phyloP scores from a whole-genome alignment of 176 grass and related monocot genomes.

The Rhipidocladum racemiflorum region DNA sequence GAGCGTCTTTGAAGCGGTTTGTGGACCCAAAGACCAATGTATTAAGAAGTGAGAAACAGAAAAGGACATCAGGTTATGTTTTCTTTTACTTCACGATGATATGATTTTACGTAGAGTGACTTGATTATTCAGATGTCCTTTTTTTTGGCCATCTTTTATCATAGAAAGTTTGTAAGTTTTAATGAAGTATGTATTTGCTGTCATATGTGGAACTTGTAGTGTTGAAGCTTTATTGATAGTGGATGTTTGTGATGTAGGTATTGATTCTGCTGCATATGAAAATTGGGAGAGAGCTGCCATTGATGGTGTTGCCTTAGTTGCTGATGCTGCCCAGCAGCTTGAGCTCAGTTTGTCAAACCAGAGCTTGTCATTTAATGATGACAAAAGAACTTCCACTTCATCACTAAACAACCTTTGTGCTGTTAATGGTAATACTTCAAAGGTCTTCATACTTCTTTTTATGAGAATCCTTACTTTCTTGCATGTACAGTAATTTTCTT shows the following conservation, averaged over 20 bases:
- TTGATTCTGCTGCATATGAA: slow-evolving; percentile 67
- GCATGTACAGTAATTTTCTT: too few relatives aligned
- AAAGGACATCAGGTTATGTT: slow-evolving; percentile 65
- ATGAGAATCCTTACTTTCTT: too few relatives aligned
- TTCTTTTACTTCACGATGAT: not conserved
- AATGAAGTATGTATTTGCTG: not conserved
- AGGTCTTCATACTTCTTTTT: too few relatives aligned
- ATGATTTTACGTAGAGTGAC: too few relatives aligned
- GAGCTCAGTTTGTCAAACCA: slow-evolving; percentile 29
- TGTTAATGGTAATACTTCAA: slow-evolving; percentile 37
- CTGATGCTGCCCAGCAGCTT: slow-evolving; percentile 92
- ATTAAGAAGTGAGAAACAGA: slow-evolving; percentile 74
- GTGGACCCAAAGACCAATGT: slow-evolving; percentile 50
- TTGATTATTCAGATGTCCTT: too few relatives aligned
- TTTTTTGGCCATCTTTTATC: not conserved
- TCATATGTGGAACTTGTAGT: slow-evolving; percentile 14
- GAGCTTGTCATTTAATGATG: slow-evolving; percentile 20
- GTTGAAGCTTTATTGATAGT: slow-evolving; percentile 24
- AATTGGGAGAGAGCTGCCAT: slow-evolving; percentile 94
- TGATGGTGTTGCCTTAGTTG: slow-evolving; percentile 91
- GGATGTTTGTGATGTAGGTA: not conserved
- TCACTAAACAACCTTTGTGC: slow-evolving; percentile 40
- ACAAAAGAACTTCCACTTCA: slow-evolving; percentile 32
- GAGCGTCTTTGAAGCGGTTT: slow-evolving; percentile 46
- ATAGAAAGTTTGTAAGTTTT: slow-evolving; percentile 14